Base-by-base conservation (phyloP, 164 flowering plant genomes). In the Piper betle region DNA sequence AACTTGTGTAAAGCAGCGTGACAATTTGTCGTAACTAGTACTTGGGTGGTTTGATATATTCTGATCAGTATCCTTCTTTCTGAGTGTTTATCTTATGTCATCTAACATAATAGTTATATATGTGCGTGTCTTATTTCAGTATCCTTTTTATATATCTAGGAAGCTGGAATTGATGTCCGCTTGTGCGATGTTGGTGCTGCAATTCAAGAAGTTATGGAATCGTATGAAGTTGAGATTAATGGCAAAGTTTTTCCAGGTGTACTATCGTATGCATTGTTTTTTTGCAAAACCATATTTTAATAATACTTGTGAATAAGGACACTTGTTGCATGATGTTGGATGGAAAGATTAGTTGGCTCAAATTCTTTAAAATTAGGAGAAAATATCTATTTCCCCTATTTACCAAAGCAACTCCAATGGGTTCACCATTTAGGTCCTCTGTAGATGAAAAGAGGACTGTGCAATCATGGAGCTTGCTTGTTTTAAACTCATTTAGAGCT, bases 151-250 rank as follows among this genome's bases (percentile, higher is more conserved):
- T 58, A 50, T 58, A 4, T 65, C 2, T 64, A 91, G 98, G 98
- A 93, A 78, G 71, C 98, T 64, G 98, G 98, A 72, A 90, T 93
- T 67, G 98, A 93, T 78, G 98, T 90, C 12, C 96, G 98, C 56
- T 85, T 93, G 40, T 84, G 97, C 73, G 98, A 93, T 78, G 80
- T 93, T 72, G 98, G 98, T 73, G 96, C 98, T 74, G 97, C 97
- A 68, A 93, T 93, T 62, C 97, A 93, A 81, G 98, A 93, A 74
- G 97, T 93, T 59, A 86, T 90, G 97, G 98, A 93, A 64, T 93
- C 98, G 4, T 90, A 93, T 72, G 97, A 93, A 75, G 96, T 93
- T 73, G 98, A 93, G 72, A 88, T 93, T 42, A 93, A 90, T 74
- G 98, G 98, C 62, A 93, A 93, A 80, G 79, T 78, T 39, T 88